Evolutionary conservation across 2,329 filamentous ascomycete genomes (phyloP), one percentile per base, ranked within the genome.

Genomic region (Monilinia laxa): DNA sequence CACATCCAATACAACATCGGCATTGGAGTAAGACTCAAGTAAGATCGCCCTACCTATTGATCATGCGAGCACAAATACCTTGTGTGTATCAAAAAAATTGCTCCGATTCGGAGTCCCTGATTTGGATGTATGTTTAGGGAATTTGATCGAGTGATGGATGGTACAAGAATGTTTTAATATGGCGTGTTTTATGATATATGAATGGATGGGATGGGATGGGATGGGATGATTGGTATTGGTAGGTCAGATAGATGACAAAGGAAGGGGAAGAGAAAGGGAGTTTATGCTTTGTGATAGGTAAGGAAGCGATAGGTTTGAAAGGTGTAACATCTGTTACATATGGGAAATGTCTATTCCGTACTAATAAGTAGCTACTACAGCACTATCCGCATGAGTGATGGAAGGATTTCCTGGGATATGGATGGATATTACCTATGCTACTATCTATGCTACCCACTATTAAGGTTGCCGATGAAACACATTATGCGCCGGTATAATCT

Each of bases 101-200:
- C 20, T 49, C 58, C 58, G 28, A 60, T 38, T 51, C 57, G 57
- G 28, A 28, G 31, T 51, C 4, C 45, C 45, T 38, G 23, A 9
- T 49, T 23, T 38, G 58, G 45, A 20, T 16, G 47, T 25, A 9
- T 28, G 3, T 38, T 38, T 14, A 4, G 28, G 1, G 11, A 7
- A 51, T 12, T 38, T 49, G 58, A 49, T 49, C 42, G 57, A 60
- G 58, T 51, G 58, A 38, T 51, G 58, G 45, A 60, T 60, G 58
- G 31, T 38, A 38, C 31, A 60, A 51, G 14, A 51, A 38, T 25
- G 45, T 51, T 51, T 25, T 16, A 14, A 20, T 20, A 58, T 59
- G 53, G 63, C 53, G 63, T 59, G 63, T 65, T 65, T 65, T 51
- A 51, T 11, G 53, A 59, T 31, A 51, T 49, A 11, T n/a, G 18